Base-by-base conservation (phyloP, 2,329 filamentous ascomycete genomes). In the Lecanicillium sp. region DNA sequence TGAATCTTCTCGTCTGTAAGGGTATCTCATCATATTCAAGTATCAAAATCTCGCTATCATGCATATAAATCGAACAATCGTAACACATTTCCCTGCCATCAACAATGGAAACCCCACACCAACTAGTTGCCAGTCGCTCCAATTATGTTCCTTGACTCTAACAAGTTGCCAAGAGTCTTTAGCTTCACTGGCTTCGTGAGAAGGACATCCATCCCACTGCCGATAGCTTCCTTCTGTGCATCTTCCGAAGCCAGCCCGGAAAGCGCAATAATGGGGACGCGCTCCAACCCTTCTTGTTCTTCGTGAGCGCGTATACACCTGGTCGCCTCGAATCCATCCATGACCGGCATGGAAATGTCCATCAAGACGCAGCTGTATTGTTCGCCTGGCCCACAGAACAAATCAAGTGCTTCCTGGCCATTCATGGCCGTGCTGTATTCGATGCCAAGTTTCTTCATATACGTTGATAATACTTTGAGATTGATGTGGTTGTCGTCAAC, bases 281-380 rank as follows among this genome's bases (percentile, higher is more conserved):
- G 63, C 2, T 52, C 0, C 65, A 47, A 2, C 54, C 53, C 12
- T 58, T 49, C 1, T 64, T 54, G n/a, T 9, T 57, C 53, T 46
- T 73, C 70, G 30, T 67, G 56, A 2, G 58, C 55, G 2, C 70
- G 60, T 12, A 71, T 70, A 18, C 56, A 54, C 2, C 60, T 56
- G 3, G 67, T 70, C 0, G 63, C 59, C 8, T 62, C 62, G 4
- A 69, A 57, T 73, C 64, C 32, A 13, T 34, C 32, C 41, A 73
- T 63, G 3, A 71, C 51, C 0, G 70, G 70, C 70, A 74, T 73
- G 43, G 60, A 69, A 4, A 71, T 64, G 45, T 73, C 69, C 27
- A 53, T 58, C 2, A 58, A 43, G 4, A 58, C 41, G 38, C 46
- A 51, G 25, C 38, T 35, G 14, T 45, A 51, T 3, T 43, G 17